Evolutionary conservation across 495 filamentous ascomycete genomes (phyloP), one percentile per base, ranked within the genome.

Genomic region (Penicillium egyptiacum): DNA sequence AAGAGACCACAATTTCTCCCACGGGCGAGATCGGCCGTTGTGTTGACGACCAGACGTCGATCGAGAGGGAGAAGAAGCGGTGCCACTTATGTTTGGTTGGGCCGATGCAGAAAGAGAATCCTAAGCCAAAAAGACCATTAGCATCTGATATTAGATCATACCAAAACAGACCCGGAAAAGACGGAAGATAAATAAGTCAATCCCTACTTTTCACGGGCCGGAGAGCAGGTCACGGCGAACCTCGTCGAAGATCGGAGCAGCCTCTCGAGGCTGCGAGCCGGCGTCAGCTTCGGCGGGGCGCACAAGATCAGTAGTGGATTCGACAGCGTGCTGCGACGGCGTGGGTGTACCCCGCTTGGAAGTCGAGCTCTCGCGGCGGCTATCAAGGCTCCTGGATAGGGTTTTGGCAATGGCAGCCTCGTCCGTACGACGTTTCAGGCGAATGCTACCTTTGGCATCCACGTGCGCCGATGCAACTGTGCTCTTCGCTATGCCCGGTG

Each of bases 401-500:
- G 88, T 91, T 71, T 88, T 89, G 44, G 89, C 86, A 51, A 90
- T 87, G 37, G 74, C 79, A 1, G 76, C 78, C 59, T 81, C 85
- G 23, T 74, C 77, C 0, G 75, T 70, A 0, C 70, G 71, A 45
- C 83, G 82, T 56, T 84, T 85, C 46, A 83, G 71, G 9, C 83
- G 77, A 51, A 82, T 80, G 55, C 85, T 90, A 19, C 87, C 89
- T 64, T 86, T 86, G 1, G 90, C 94, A 69, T 94, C 92, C 37
- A 96, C 88, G 50, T 88, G 84, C 48, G 90, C 88, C n/a, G 88
- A 87, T 9, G 90, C 90, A 19, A 97, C 94, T 2, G 94, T 97
- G 63, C 85, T 90, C 69, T 92, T 94, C 14, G 87, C 87, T 35
- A 95, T 75, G 0, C 95, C 92, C 0, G 94, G 92, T 0, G 91